These are phyloP conservation scores for Coemansia reversa DNA, from an alignment of 192 early-diverging fungal genomes.

Conservation along the genomic window DNA sequence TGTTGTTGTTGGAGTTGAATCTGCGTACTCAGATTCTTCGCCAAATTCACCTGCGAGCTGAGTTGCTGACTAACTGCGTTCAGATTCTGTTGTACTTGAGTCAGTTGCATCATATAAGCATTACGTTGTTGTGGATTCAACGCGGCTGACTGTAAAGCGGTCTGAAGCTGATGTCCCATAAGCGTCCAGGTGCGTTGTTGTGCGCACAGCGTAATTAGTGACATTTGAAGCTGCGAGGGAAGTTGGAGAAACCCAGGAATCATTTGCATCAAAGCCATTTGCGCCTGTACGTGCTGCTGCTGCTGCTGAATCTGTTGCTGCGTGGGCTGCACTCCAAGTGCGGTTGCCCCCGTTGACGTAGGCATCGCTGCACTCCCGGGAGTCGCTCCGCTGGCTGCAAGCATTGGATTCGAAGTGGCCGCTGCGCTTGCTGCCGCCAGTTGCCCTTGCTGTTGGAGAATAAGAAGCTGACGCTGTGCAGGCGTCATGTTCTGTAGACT, in stretches of 20 bases:
- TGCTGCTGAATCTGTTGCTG: slow-evolving; percentile 26
- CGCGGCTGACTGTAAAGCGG: slow-evolving; percentile 3
- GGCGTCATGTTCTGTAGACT: slow-evolving; percentile 18
- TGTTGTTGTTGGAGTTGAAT: slow-evolving; percentile 12
- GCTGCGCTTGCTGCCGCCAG: no score
- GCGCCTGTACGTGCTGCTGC: slow-evolving; percentile 34
- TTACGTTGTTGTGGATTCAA: slow-evolving; percentile 31
- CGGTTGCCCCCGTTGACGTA: slow-evolving; percentile 21
- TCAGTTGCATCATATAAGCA: slow-evolving; percentile 4
- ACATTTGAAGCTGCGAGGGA: slow-evolving; percentile 14
- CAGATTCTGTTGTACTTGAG: slow-evolving; percentile 20
- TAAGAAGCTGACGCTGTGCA: slow-evolving; percentile 27
- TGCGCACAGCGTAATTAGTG: slow-evolving; percentile 5
- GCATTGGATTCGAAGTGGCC: no score
- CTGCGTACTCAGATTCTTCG: slow-evolving; percentile 4
- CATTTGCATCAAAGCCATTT: slow-evolving; percentile 22
- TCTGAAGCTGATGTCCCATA: slow-evolving; percentile 14
- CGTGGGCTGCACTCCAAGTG: slow-evolving; percentile 5
- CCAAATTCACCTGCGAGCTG: slow-evolving; percentile 7
- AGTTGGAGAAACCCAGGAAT: slow-evolving; percentile 28
- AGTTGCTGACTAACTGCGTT: slow-evolving; percentile 11
- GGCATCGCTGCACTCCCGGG: slow-evolving; percentile 24
- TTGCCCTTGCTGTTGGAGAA: slow-evolving; percentile 21
- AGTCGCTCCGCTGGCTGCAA: slow-evolving; percentile 13
- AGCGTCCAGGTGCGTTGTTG: slow-evolving; percentile 14